Base-by-base conservation (phyloP, 306 rosid genomes). In the Herpetospermum pedunculosum region DNA sequence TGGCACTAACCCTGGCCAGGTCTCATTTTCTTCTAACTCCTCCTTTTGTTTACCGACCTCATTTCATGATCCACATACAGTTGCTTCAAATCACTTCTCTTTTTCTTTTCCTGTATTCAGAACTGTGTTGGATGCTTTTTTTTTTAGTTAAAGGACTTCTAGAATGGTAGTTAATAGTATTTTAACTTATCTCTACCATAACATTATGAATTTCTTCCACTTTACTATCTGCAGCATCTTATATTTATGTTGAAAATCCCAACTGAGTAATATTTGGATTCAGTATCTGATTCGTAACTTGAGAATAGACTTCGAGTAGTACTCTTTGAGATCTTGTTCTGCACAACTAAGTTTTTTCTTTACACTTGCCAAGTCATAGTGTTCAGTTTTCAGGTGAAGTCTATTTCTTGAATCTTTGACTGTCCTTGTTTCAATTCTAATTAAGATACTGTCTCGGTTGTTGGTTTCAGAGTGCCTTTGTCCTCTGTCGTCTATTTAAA, bases 1-100 rank as follows among this genome's bases (percentile, higher is more conserved):
- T 82, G 99, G 99, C 55, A 91, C 96, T 74, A 87, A 89, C 73
- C 99, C 97, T 68, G 99, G 97, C 35, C 99, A 95, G 99, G 99
- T 89, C 7, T n/a, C 64, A 11, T 76, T 48, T 77, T 58, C 55
- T 60, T 57, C 48, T 35, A 4, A 32, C 52, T 41, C 21, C 44
- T 63, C 38, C 73, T 23, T 74, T 40, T 72, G 32, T 29, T 16
- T 70, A 55, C 2, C 35, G 14, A 28, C 3, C 21, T 60, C 49
- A 19, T n/a, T 3, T 49, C 34, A 60, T 23, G 60, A 68, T 68
- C 54, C 54, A 41, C 18, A 43, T 46, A 13, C 53, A 44, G 1
- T 41, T 41, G 73, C 23, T 68, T 68, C 37, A 10, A 25, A 23
- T 41, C 14, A 43, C 15, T 63, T 35, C 53, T 23, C 35, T 25